Evolutionary conservation across 306 rosid genomes (phyloP).

Genomic region (Macrotyloma uniflorum): DNA sequence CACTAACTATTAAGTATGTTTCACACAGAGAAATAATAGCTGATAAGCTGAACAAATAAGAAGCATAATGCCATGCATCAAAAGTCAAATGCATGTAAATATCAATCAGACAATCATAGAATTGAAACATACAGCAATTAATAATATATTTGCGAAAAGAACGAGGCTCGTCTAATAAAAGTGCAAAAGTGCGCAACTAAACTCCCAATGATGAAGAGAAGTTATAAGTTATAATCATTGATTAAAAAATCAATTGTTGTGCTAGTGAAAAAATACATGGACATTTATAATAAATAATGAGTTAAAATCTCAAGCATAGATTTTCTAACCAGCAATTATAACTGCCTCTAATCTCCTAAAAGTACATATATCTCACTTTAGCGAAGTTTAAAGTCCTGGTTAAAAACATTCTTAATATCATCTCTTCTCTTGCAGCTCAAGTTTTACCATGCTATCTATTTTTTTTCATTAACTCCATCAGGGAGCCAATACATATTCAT

Average conservation of each 20-base stretch:
- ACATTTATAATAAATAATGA: not conserved
- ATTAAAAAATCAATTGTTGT: not conserved
- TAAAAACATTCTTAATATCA: not conserved
- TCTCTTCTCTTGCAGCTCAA: too few species aligned
- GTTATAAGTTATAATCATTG: too few species aligned
- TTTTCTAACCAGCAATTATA: not conserved
- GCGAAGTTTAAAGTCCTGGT: not conserved
- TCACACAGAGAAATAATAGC: not conserved
- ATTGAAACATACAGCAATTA: not conserved
- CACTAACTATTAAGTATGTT: not conserved
- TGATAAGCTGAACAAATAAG: too few species aligned
- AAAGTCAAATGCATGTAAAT: not conserved
- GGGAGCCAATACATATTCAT: too few species aligned
- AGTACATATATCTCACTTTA: not conserved
- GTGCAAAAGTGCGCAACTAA: not conserved
- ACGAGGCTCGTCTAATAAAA: not conserved
- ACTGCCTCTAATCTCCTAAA: not conserved
- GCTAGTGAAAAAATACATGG: not conserved
- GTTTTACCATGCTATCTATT: too few species aligned
- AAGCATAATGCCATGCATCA: not conserved
- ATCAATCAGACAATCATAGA: slow-evolving; percentile 2
- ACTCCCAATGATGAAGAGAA: not conserved
- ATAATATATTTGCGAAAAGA: not conserved
- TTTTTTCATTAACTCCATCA: too few species aligned
- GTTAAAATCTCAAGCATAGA: not conserved